Evolutionary conservation across 345 rosid genomes (phyloP), one percentile per base, ranked within the genome.

Genomic region (Euphorbia pulcherrima): DNA sequence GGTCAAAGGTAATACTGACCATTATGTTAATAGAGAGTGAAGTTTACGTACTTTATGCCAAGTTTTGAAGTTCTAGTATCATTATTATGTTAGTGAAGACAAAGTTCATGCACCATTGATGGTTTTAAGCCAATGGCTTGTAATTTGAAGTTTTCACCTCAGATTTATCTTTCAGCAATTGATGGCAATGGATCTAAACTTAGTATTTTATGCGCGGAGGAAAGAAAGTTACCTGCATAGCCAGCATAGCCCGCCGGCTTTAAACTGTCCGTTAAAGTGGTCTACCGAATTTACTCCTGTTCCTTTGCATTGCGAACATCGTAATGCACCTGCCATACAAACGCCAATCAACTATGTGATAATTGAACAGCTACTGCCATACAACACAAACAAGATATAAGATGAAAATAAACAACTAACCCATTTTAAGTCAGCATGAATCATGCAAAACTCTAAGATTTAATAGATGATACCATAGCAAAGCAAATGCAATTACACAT

Each of bases 181-280:
- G 35, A 11, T n/a, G n/a, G 30, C 18, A 16, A 7, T 33, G n/a
- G 4, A n/a, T 13, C 6, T 35, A 5, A n/a, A 6, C 29, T 37
- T 29, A n/a, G 63, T 12, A 20, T 21, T 57, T 12, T 44, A 41
- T 41, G 8, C 12, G 18, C 52, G 9, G 37, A 33, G 26, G 18
- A 17, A 26, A n/a, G n/a, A n/a, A n/a, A n/a, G n/a, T n/a, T n/a
- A 92, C 96, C 98, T 86, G 91, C 97, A 92, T 62, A 92, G 97
- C 98, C 97, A 93, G 74, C 97, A 93, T 68, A 86, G 71, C 0
- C 76, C 94, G 41, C 98, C 97, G 4, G 96, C 97, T 84, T 93
- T 93, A 62, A 90, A 90, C 83, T 74, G 88, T n/a, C 98, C 98
- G 68, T 87, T 85, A 81, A 88, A 93, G 89, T 88, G 97, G 80